These are phyloP conservation scores for Emergomyces africanus DNA, from an alignment of 2,329 filamentous ascomycete genomes.

Conservation along the genomic window DNA sequence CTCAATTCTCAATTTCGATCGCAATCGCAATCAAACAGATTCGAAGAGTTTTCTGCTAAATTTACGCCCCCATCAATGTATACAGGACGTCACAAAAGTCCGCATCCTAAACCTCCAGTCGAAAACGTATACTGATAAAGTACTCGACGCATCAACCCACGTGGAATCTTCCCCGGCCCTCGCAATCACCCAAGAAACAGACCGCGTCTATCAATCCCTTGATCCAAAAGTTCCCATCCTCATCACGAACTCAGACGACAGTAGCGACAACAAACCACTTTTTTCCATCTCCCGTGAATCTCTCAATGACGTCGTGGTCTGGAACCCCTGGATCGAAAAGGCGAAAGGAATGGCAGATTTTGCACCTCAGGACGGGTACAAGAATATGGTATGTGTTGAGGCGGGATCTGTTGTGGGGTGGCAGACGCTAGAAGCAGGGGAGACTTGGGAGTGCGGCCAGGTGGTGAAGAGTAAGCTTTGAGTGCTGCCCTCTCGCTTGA, in stretches of 20 bases:
- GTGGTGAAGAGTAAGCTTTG: conserved; percentile 36
- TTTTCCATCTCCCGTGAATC: conserved; percentile 74
- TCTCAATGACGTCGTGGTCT: conserved; percentile 78
- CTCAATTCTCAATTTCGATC: background rate
- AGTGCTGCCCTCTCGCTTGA: background rate
- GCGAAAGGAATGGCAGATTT: conserved; percentile 75
- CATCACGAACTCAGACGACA: conserved; percentile 37
- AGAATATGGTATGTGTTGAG: conserved; percentile 90
- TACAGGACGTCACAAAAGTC: conserved; percentile 64
- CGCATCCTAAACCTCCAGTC: conserved; percentile 63
- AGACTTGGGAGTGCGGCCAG: conserved; percentile 53
- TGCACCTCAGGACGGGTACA: conserved; percentile 75
- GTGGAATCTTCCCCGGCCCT: conserved; percentile 54
- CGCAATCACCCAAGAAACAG: conserved; percentile 63
- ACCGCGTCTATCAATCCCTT: conserved; percentile 68
- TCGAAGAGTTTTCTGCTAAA: background rate
- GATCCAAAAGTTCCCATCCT: conserved; percentile 37
- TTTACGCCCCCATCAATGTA: background rate
- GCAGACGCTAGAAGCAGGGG: conserved; percentile 72
- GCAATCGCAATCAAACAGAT: background rate
- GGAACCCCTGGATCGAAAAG: conserved; percentile 94
- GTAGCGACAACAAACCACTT: conserved; percentile 43
- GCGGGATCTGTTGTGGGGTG: conserved; percentile 71
- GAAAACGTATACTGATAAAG: conserved; percentile 73
- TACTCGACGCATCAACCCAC: conserved; percentile 49